Percentiles rank a stretch among this genome's conserved stretches.
These are phyloP conservation scores for Neltuma alba DNA, from an alignment of 306 rosid species.

Conservation along the genomic window DNA sequence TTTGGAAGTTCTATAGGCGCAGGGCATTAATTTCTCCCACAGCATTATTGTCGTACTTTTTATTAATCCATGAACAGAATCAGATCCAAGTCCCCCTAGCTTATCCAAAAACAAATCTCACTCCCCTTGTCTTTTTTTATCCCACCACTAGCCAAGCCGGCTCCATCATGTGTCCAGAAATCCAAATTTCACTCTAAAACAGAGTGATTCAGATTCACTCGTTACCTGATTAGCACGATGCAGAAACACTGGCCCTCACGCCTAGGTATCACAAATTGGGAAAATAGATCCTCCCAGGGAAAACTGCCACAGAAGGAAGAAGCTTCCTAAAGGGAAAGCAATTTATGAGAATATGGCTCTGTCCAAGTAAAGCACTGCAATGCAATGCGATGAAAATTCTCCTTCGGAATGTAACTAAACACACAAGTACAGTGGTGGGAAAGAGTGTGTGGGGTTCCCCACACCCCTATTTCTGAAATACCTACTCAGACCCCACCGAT, in stretches of 20 bases:
- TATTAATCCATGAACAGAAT: not conserved
- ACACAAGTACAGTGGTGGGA: not conserved
- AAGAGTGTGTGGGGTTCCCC: conserved; percentile 13
- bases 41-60: conserved; percentile 30
- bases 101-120: conserved; percentile 21
- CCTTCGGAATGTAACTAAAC: conserved; percentile 5
- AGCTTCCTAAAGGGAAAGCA: conserved; percentile 1
- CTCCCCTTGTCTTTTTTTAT: conserved; percentile 29
- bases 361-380: not conserved
- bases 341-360: not conserved
- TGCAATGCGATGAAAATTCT: not conserved
- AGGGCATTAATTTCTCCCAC: conserved; percentile 25
- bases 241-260: not conserved
- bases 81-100: not conserved
- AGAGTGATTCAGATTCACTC: not conserved
- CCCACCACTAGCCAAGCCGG: conserved; percentile 18
- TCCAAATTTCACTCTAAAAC: not conserved
- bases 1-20: not conserved
- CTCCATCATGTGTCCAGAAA: conserved; percentile 22
- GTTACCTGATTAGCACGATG: not conserved
- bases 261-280: not conserved
- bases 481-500: not conserved
- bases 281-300: conserved; percentile 2
- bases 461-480: not conserved
- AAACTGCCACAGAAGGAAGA: not conserved